Conservation (phyloP, 352 stramenopile species). For the Globisporangium cederbergense region DNA sequence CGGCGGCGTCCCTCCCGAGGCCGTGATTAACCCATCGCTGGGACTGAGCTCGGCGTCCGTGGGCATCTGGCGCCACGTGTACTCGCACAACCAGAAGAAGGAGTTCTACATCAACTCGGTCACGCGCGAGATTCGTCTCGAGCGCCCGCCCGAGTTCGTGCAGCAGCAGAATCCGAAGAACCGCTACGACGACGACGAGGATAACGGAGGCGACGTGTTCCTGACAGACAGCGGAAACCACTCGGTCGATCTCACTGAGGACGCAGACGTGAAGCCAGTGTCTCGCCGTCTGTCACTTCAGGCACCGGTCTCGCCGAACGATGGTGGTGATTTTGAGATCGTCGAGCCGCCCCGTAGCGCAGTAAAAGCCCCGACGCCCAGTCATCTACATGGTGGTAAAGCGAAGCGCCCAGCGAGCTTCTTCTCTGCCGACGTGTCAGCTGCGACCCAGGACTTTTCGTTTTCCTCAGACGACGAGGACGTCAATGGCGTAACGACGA, state of each 20-base stretch:
- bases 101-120: constrained; percentile 80
- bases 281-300: not conserved
- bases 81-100: constrained; percentile 50
- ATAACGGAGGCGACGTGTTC: constrained; percentile 24
- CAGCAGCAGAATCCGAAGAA: constrained; percentile 56
- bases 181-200: constrained; percentile 40
- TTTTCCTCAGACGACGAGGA: constrained; percentile 28
- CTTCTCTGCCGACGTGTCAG: constrained; percentile 37
- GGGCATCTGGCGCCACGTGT: constrained; percentile 69
- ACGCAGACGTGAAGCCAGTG: constrained; percentile 9
- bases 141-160: constrained; percentile 44
- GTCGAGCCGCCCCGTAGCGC: constrained; percentile 18
- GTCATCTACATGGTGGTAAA: constrained; percentile 24
- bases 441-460: constrained; percentile 33
- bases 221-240: constrained; percentile 19
- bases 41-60: constrained; percentile 18
- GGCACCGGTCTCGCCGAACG: not conserved
- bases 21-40: constrained; percentile 3
- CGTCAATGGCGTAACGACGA: not conserved
- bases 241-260: constrained; percentile 12
- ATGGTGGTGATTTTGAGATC: constrained; percentile 7
- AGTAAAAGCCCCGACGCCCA: constrained; percentile 18
- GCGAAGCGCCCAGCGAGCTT: constrained; percentile 31
- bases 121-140: constrained; percentile 68
- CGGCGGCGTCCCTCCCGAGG: not conserved